Conservation (phyloP, 1,139 yeast genomes). For the Geotrichum cucujoidarum region DNA sequence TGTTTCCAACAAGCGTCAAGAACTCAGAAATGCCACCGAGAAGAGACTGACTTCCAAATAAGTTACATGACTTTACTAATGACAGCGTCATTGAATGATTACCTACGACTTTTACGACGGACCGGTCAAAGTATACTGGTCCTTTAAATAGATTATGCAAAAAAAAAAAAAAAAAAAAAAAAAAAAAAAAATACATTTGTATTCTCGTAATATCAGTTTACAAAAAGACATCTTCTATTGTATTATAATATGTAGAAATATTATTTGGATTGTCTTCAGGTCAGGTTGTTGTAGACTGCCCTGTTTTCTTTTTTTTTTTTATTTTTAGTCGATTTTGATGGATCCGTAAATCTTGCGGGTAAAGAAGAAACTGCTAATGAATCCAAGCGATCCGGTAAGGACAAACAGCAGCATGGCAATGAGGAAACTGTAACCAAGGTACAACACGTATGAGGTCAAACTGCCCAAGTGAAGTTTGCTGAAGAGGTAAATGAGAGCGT, state of each 20-base stretch:
- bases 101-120: too few relatives aligned
- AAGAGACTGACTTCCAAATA: slow-evolving; percentile 25
- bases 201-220: too few relatives aligned
- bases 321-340: slow-evolving; percentile 72
- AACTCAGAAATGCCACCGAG: slow-evolving; percentile 43
- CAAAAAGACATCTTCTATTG: too few relatives aligned
- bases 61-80: not conserved
- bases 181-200: too few relatives aligned
- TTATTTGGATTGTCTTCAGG: too few relatives aligned
- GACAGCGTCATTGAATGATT: not conserved
- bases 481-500: slow-evolving; percentile 55
- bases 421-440: slow-evolving; percentile 78
- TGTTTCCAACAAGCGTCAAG: slow-evolving; percentile 46
- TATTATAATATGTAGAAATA: too few relatives aligned
- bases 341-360: slow-evolving; percentile 76
- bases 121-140: too few relatives aligned
- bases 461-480: slow-evolving; percentile 64
- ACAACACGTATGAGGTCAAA: slow-evolving; percentile 68
- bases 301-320: too few relatives aligned
- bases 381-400: slow-evolving; percentile 86
- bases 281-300: too few relatives aligned
- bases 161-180: too few relatives aligned
- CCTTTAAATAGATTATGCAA: too few relatives aligned
- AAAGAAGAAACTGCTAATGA: slow-evolving; percentile 66
- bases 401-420: slow-evolving; percentile 70